Evolutionary conservation across 2,329 filamentous ascomycete species (phyloP), one percentile per base, ranked within the genome.

Genomic region (Ceratocystis cubensis): DNA sequence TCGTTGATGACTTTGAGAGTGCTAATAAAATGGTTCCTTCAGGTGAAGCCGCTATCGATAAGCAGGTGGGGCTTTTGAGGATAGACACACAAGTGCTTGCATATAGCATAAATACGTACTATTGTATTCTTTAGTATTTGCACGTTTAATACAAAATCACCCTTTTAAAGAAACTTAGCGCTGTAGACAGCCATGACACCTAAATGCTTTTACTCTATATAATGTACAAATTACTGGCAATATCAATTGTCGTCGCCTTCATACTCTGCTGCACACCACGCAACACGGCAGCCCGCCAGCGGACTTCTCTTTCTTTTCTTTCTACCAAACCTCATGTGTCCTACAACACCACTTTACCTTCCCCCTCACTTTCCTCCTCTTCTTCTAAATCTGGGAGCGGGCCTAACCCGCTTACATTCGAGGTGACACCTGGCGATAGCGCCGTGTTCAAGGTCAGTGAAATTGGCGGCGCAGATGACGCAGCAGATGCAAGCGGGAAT

Each of bases 381-480:
- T 65, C 63, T 28, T 65, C 46, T 25, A 64, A 22, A 22, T 57
- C 28, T 3, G 59, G 56, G 45, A 65, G 37, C 48, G 64, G 46
- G 8, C 48, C 70, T 71, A 63, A 68, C 70, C n/a, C 70, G 66
- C 6, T 64, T 6, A 70, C 70, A 8, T 50, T 45, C 1, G 59
- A 69, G 41, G 61, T 65, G 20, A 69, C 28, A 67, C 77, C 75
- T 1, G 76, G 75, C 66, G 79, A 76, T 30, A 76, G 15, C 44
- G 62, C 44, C 3, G 53, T 64, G 28, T 64, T 61, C 13, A 46
- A 17, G 2, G 63, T 17, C 7, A 63, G 30, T 22, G 56, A 45
- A 17, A 37, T 30, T n/a, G 56, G 28, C 15, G 53, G 10, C 5
- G 65, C 28, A 10, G 10, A 30, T 22, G 48, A 6, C 46, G 65